Evolutionary conservation across 1,284 basidiomycete species (phyloP).

Genomic region (Leccinum subfulvum): DNA sequence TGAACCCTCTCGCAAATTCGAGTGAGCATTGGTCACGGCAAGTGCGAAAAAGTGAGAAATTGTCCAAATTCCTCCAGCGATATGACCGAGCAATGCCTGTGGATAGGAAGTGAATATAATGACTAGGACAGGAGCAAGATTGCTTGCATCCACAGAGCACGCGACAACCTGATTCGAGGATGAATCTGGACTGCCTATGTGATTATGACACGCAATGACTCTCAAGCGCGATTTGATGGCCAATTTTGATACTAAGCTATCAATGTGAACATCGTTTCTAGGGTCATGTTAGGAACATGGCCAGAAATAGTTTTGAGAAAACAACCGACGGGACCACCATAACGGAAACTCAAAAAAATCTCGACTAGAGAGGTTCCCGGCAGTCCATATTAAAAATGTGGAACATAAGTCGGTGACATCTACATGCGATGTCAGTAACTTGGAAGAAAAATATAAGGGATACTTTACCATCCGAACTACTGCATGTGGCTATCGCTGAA

Average conservation of each 20-base stretch:
- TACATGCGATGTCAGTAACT: conserved; percentile 13
- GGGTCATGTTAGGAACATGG: conserved; percentile 3
- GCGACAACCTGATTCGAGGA: conserved; percentile 39
- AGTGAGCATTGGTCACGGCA: conserved; percentile 40
- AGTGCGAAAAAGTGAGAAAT: conserved; percentile 44
- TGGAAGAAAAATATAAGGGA: neutral
- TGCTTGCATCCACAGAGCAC: conserved; percentile 37
- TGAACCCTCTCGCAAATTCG: conserved; percentile 21
- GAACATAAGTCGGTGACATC: conserved; percentile 22
- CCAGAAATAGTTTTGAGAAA: neutral
- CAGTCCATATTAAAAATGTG: conserved; percentile 25
- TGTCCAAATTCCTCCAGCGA: conserved; percentile 32
- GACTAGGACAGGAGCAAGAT: conserved; percentile 6
- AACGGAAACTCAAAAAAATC: conserved; percentile 15
- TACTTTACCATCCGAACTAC: conserved; percentile 22
- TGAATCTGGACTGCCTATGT: conserved; percentile 28
- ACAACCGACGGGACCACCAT: conserved; percentile 24
- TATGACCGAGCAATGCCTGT: conserved; percentile 33
- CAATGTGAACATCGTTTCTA: conserved; percentile 17
- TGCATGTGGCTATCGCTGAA: conserved; percentile 24
- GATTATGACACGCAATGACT: conserved; percentile 22
- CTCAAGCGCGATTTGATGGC: conserved; percentile 19
- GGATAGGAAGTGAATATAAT: conserved; percentile 11
- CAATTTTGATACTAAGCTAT: conserved; percentile 22
- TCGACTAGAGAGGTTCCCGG: neutral